A percentile compares a stretch with the other conserved stretches of the same genome.
phyloP scores from a whole-genome alignment of 1,139 yeast genomes.

The Pichia sp. region DNA sequence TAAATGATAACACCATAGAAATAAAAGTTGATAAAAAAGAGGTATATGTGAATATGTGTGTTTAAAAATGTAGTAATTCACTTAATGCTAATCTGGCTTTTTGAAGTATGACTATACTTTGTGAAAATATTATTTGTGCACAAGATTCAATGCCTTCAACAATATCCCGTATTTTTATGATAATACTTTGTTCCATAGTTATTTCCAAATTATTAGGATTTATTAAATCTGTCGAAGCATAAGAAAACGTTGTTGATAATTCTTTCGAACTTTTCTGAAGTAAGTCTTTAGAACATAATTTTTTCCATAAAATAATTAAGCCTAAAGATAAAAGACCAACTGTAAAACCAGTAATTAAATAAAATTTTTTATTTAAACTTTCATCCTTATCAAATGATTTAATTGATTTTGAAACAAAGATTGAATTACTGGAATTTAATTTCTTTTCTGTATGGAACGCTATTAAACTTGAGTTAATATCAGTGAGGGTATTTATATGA shows the following conservation, averaged over 20 bases:
- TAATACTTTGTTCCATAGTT: not conserved
- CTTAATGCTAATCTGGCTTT: constrained; percentile 4
- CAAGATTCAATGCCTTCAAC: constrained; percentile 1
- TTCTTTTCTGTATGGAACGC: constrained; percentile 7
- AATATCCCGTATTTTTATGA: not conserved
- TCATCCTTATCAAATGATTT: not conserved
- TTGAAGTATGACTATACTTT: constrained; percentile 2
- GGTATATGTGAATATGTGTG: not conserved
- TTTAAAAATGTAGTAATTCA: constrained; percentile 2
- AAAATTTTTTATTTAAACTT: constrained; percentile 4
- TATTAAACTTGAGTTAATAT: constrained; percentile 23
- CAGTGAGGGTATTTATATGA: constrained; percentile 2
- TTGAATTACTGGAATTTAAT: not conserved
- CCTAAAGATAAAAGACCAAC: constrained; percentile 27
- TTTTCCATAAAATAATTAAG: constrained; percentile 23
- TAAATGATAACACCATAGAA: not conserved
- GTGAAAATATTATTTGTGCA: constrained; percentile 3
- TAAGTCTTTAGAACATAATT: constrained; percentile 6
- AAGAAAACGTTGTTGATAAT: not conserved
- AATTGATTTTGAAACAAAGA: not conserved
- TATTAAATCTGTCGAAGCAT: not conserved
- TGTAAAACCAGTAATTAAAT: constrained; percentile 23
- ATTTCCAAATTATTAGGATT: not conserved
- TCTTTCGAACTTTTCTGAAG: not conserved
- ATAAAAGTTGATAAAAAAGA: not conserved